Evolutionary conservation across 768 basidiomycete species (phyloP).

Genomic region (Kwoniella dejecticola): DNA sequence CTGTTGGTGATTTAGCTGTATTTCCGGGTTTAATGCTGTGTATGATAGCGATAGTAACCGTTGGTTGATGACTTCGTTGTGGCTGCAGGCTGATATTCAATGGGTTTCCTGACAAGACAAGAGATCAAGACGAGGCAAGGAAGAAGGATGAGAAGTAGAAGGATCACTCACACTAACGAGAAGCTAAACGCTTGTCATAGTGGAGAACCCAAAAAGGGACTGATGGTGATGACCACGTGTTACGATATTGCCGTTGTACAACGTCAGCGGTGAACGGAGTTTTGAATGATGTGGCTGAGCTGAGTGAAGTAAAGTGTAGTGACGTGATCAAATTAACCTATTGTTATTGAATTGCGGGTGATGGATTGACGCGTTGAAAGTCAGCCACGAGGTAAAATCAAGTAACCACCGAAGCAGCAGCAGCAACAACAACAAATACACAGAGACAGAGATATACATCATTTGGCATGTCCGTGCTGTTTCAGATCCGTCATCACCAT

Average conservation of each 20-base stretch:
- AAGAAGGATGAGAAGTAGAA: not conserved
- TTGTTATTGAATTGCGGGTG: not conserved
- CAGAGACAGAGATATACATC: not conserved
- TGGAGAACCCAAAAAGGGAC: not conserved
- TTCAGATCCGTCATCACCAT: not conserved
- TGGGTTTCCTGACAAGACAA: too few relatives aligned
- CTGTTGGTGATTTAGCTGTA: too few relatives aligned
- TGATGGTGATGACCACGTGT: not conserved
- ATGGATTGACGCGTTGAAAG: not conserved
- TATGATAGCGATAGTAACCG: too few relatives aligned
- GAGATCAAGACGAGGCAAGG: too few relatives aligned
- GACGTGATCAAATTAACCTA: slow-evolving; percentile 6
- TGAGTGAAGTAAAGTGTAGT: not conserved
- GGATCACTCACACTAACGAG: too few relatives aligned
- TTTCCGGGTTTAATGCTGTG: too few relatives aligned
- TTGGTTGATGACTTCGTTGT: too few relatives aligned
- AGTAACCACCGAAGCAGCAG: not conserved
- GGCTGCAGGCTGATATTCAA: too few relatives aligned
- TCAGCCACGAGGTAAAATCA: slow-evolving; percentile 8
- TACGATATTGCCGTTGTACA: not conserved
- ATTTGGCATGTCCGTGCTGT: slow-evolving; percentile 3
- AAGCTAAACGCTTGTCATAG: not conserved
- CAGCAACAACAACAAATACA: slow-evolving; percentile 14
- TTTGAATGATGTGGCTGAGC: not conserved
- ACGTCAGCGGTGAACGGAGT: not conserved